Conservation (phyloP, 331 rosid genomes). For the Dryas integrifolia region DNA sequence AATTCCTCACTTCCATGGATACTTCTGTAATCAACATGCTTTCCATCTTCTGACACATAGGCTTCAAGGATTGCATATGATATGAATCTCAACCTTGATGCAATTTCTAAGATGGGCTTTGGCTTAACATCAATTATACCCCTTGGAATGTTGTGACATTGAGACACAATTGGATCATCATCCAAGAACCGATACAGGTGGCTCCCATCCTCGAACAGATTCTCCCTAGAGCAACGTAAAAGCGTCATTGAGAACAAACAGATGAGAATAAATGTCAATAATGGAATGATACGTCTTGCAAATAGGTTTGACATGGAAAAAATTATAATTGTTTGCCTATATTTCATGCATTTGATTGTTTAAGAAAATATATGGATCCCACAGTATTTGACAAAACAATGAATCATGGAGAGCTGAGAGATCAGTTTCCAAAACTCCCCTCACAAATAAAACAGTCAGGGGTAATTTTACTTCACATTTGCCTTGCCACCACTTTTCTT, state of each 20-base stretch:
- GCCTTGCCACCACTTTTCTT: not conserved
- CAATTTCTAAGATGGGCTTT: conserved; percentile 69
- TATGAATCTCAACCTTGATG: conserved; percentile 73
- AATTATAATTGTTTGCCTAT: not conserved
- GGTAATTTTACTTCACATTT: not conserved
- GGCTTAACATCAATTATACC: conserved; percentile 72
- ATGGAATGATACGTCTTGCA: conserved; percentile 13
- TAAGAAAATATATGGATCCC: not conserved
- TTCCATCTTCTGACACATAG: conserved; percentile 68
- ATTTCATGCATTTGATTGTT: not conserved
- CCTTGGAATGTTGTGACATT: conserved; percentile 74
- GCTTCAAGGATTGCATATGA: conserved; percentile 76
- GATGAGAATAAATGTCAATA: conserved; percentile 16
- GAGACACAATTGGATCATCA: conserved; percentile 78
- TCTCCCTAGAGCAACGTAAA: conserved; percentile 51
- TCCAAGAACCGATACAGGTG: conserved; percentile 84
- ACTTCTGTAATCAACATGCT: conserved; percentile 67
- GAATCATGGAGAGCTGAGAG: not conserved
- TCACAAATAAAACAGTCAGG: not conserved
- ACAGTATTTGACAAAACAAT: not conserved
- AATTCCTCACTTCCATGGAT: conserved; percentile 90
- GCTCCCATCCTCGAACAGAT: conserved; percentile 78
- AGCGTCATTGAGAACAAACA: conserved; percentile 22
- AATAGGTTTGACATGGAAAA: not conserved
- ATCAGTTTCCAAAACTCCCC: not conserved